Evolutionary conservation across 441 rosid genomes (phyloP).

Genomic region (Adansonia rubrostipa): DNA sequence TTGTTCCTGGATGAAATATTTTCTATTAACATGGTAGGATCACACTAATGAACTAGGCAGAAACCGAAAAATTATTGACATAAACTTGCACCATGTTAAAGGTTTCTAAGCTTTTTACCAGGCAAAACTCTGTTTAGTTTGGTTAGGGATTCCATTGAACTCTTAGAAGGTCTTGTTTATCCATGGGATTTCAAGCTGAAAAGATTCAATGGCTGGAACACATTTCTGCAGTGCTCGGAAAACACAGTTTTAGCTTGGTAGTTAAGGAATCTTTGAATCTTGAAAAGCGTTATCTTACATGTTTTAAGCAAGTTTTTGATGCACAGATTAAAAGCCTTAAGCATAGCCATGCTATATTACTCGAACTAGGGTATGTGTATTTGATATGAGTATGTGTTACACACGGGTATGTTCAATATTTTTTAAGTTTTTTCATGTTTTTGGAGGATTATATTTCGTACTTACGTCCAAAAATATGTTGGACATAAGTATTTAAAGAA

Average conservation of each 20-base stretch:
- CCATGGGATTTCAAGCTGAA: background rate
- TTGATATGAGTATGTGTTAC: too few relatives aligned
- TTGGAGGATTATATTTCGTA: too few relatives aligned
- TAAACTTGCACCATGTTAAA: background rate
- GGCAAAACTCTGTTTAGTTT: background rate
- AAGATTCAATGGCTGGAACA: background rate
- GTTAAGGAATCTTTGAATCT: background rate
- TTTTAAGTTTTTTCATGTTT: too few relatives aligned
- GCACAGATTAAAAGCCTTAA: background rate
- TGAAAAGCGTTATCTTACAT: constrained; percentile 5
- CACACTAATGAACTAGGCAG: constrained; percentile 5
- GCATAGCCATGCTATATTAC: background rate
- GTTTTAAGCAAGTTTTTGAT: background rate
- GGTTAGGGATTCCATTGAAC: background rate
- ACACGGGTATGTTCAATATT: too few relatives aligned
- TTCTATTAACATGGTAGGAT: background rate
- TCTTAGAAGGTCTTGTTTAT: background rate
- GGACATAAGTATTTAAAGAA: too few relatives aligned
- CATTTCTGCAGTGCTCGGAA: background rate
- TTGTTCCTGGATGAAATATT: background rate
- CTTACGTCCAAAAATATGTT: too few relatives aligned
- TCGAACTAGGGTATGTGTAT: too few relatives aligned
- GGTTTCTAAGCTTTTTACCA: too few relatives aligned
- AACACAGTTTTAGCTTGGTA: background rate
- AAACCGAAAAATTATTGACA: background rate